Base-by-base conservation (phyloP, 345 rosid species). In the Salix koriyanagi region DNA sequence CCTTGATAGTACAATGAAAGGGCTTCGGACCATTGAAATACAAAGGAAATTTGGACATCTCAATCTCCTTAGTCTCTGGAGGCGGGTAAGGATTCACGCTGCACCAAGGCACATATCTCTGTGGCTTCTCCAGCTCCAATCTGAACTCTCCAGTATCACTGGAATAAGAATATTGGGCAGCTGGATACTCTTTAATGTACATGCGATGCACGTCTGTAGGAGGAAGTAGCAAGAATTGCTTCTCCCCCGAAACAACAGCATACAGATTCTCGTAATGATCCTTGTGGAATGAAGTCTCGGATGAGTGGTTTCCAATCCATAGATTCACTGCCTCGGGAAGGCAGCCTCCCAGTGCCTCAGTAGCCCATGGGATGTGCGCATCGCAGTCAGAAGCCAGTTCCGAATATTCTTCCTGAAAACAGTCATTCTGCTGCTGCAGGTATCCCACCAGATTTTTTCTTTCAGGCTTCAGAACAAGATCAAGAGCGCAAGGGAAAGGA, bases 241-340 rank as follows among this genome's bases (percentile, higher is more conserved):
- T 92, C 88, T 94, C 85, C 41, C 97, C 97, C 0, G 91, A 89
- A 58, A 92, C 90, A 19, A 94, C 97, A 8, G 91, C 97, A 71
- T 92, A 94, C 0, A 94, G 83, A 70, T 94, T 94, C 91, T 94
- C 97, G 54, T 91, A 94, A 66, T 94, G 97, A 71, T 94, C 97
- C 87, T 91, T 94, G 64, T 94, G 98, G 62, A 94, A 94, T 1
- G 91, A 91, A 21, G 97, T 92, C 81, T 86, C 88, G 0, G 97
- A 92, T 28, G 77, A 76, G 71, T 88, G 85, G 81, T 89, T 92
- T 30, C 97, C 97, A 67, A 94, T 87, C 97, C 98, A 94, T 72
- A 94, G 88, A 75, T 94, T 94, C n/a, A 94, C 94, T 19, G 98
- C 97, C 79, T 94, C 97, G 5, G 97, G 98, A 15, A 75, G 75